Percentiles rank a stretch among this genome's conserved stretches.
phyloP scores from a whole-genome alignment of 2,329 filamentous ascomycete genomes.

The Didymella segeticola region DNA sequence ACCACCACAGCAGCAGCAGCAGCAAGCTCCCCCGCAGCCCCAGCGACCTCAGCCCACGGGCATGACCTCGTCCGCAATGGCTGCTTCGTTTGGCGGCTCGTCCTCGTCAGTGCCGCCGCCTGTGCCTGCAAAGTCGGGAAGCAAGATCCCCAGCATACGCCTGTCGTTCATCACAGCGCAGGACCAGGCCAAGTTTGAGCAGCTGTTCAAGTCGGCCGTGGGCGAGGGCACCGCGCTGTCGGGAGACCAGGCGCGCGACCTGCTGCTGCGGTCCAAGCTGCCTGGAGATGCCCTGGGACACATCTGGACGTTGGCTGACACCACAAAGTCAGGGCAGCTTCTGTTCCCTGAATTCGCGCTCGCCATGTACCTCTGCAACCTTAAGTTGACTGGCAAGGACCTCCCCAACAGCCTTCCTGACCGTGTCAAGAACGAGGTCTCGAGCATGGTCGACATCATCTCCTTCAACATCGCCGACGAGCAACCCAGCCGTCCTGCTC shows the following conservation, averaged over 20 bases:
- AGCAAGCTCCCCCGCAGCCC: conserved; percentile 57
- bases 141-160: conserved; percentile 90
- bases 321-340: conserved; percentile 92
- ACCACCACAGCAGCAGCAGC: conserved; percentile 64
- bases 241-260: conserved; percentile 87
- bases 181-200: conserved; percentile 97
- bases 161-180: conserved; percentile 94
- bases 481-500: conserved; percentile 55
- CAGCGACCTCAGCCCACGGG: conserved; percentile 62
- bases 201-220: conserved; percentile 93
- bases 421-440: conserved; percentile 92
- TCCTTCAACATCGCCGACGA: conserved; percentile 91
- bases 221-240: conserved; percentile 85
- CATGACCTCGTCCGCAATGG: conserved; percentile 70
- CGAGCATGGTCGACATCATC: conserved; percentile 99
- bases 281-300: conserved; percentile 87
- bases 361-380: conserved; percentile 97
- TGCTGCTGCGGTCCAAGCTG: conserved; percentile 86
- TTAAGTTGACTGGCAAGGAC: conserved; percentile 86
- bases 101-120: conserved; percentile 59
- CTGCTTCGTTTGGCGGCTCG: conserved; percentile 63
- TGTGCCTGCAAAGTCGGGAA: conserved; percentile 68
- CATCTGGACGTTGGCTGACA: conserved; percentile 95
- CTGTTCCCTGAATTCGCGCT: conserved; percentile 97
- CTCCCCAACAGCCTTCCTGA: conserved; percentile 80